A percentile compares a stretch with the other conserved stretches of the same genome.
Conservation (phyloP, 768 basidiomycete genomes). For the Panellus pusillus region DNA sequence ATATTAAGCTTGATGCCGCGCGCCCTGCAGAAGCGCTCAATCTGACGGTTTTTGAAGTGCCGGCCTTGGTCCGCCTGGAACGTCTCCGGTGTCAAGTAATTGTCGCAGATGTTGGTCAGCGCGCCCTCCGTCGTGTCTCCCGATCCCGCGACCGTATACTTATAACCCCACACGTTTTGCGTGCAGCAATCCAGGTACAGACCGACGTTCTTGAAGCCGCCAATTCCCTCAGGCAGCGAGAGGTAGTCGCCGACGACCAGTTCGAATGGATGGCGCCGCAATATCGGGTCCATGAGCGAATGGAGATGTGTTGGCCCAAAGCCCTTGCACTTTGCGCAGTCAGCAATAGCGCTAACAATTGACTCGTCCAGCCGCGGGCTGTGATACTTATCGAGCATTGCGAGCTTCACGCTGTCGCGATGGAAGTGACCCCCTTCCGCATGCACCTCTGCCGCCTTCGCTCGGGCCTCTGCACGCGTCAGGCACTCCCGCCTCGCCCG, state of each 20-base stretch:
- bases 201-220: slow-evolving; percentile 20
- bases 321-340: slow-evolving; percentile 28
- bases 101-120: slow-evolving; percentile 17
- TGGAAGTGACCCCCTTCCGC: slow-evolving; percentile 24
- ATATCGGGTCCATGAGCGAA: slow-evolving; percentile 28
- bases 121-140: slow-evolving; percentile 2
- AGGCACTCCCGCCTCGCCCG: slow-evolving; percentile 7
- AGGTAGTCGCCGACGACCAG: slow-evolving; percentile 30
- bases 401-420: slow-evolving; percentile 23
- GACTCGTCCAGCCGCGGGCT: slow-evolving; percentile 25
- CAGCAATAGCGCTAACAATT: slow-evolving; percentile 20
- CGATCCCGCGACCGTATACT: slow-evolving; percentile 3
- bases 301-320: slow-evolving; percentile 26
- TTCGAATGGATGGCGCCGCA: slow-evolving; percentile 27
- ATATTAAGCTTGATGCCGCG: slow-evolving; percentile 14
- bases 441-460: slow-evolving; percentile 1
- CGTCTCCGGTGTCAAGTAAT: slow-evolving; percentile 11
- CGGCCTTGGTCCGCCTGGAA: slow-evolving; percentile 27
- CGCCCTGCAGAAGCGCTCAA: slow-evolving; percentile 16
- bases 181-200: slow-evolving; percentile 22
- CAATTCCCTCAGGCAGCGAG: slow-evolving; percentile 23
- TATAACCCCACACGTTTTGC: slow-evolving; percentile 26
- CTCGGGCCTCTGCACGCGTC: slow-evolving; percentile 4
- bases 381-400: slow-evolving; percentile 14
- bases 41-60: slow-evolving; percentile 24